Percentiles rank a stretch among this genome's conserved stretches.
These are phyloP conservation scores for Hymenoscyphus infarciens DNA, from an alignment of 2,329 filamentous ascomycete genomes.

Conservation along the genomic window DNA sequence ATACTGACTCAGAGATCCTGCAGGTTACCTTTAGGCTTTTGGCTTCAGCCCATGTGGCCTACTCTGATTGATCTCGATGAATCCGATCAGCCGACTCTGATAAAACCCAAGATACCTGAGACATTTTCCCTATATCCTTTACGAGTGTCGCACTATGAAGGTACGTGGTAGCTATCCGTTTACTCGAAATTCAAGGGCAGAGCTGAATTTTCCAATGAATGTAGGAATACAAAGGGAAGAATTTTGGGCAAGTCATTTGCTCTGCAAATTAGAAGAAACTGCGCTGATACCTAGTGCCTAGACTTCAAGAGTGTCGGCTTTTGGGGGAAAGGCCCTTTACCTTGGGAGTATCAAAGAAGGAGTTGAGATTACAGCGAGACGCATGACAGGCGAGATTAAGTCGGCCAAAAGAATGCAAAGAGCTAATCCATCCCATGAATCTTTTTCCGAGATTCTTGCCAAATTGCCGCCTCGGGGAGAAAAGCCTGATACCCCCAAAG, in stretches of 20 bases:
- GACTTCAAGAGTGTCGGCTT: background rate
- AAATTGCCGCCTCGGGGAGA: background rate
- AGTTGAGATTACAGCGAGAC: background rate
- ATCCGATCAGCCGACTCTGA: background rate
- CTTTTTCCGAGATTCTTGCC: background rate
- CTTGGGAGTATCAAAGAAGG: background rate
- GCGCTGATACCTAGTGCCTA: background rate
- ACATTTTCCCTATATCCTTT: background rate
- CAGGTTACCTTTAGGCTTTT: background rate
- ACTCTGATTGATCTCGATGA: background rate
- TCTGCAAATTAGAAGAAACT: background rate
- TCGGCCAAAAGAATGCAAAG: background rate
- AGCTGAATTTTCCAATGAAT: background rate
- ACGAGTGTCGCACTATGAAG: background rate
- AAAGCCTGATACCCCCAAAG: background rate
- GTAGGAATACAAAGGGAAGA: background rate
- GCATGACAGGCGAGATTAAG: background rate
- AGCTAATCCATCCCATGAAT: background rate
- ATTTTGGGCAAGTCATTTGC: background rate
- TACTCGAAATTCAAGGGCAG: background rate
- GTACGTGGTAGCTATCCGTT: background rate
- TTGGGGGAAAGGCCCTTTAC: background rate
- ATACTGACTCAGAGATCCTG: no score
- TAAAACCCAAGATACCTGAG: background rate
- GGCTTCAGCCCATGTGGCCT: background rate